phyloP scores from a whole-genome alignment of 1,284 basidiomycete species.

The Exobasidium rhododendri region DNA sequence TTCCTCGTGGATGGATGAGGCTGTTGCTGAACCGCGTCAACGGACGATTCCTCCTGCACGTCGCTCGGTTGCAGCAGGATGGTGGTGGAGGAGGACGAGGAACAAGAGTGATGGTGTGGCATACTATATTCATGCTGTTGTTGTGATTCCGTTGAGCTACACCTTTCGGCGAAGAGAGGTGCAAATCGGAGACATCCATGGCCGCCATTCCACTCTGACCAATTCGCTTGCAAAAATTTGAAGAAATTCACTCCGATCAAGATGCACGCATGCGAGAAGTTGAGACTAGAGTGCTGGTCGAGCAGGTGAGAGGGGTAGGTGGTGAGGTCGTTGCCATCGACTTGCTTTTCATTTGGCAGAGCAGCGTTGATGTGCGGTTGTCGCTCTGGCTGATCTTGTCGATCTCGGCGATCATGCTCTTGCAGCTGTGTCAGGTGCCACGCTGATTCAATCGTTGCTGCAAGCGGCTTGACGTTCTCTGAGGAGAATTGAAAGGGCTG shows the following conservation, averaged over 20 bases:
- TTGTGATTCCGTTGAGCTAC: background rate
- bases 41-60: too few species aligned
- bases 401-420: conserved; percentile 1
- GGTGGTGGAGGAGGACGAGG: too few species aligned
- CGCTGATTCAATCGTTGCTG: conserved; percentile 17
- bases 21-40: too few species aligned
- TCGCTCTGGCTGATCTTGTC: background rate
- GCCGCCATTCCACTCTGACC: conserved; percentile 8
- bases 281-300: background rate
- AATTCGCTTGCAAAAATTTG: background rate
- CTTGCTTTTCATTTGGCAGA: background rate
- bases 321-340: background rate
- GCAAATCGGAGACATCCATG: conserved; percentile 6
- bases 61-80: too few species aligned
- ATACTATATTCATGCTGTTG: too few species aligned
- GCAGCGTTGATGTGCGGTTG: background rate
- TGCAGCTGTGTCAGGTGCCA: conserved; percentile 18
- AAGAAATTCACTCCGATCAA: background rate
- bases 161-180: background rate
- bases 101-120: too few species aligned
- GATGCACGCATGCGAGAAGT: background rate
- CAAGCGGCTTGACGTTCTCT: conserved; percentile 5
- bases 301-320: background rate
- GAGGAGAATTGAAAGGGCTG: conserved; percentile 4
- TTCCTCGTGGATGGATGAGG: too few species aligned